Evolutionary conservation across 495 filamentous ascomycete genomes (phyloP).

Genomic region (Xylaria telfairii): DNA sequence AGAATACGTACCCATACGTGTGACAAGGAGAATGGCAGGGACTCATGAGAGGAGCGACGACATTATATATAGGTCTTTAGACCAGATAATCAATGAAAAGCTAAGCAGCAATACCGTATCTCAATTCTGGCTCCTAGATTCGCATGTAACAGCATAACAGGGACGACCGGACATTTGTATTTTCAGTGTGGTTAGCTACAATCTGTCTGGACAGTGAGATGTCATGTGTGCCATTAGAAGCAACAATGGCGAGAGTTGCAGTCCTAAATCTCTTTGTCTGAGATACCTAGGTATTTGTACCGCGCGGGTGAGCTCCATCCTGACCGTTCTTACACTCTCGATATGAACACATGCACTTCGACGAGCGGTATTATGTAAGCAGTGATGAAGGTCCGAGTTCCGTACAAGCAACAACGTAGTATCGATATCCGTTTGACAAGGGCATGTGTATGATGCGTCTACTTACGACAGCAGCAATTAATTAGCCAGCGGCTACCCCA

Average conservation of each 20-base stretch:
- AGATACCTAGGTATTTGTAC: background rate
- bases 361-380: background rate
- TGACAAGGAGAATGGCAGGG: background rate
- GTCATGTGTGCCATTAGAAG: background rate
- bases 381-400: background rate
- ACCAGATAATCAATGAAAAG: no score
- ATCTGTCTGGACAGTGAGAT: background rate
- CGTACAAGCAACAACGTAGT: background rate
- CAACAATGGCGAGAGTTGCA: background rate
- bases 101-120: background rate
- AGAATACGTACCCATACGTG: no score
- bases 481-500: background rate
- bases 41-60: background rate
- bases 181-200: background rate
- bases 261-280: background rate
- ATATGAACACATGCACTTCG: background rate
- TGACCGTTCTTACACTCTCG: no score
- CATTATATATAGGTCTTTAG: background rate
- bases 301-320: slow-evolving; percentile 19
- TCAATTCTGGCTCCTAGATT: background rate
- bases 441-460: no score
- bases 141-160: background rate
- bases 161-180: background rate
- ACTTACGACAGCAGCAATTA: background rate
- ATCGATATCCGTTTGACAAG: background rate